Evolutionary conservation across 768 basidiomycete species (phyloP), one percentile per base, ranked within the genome.

Genomic region (Sistotremastrum suecicum): DNA sequence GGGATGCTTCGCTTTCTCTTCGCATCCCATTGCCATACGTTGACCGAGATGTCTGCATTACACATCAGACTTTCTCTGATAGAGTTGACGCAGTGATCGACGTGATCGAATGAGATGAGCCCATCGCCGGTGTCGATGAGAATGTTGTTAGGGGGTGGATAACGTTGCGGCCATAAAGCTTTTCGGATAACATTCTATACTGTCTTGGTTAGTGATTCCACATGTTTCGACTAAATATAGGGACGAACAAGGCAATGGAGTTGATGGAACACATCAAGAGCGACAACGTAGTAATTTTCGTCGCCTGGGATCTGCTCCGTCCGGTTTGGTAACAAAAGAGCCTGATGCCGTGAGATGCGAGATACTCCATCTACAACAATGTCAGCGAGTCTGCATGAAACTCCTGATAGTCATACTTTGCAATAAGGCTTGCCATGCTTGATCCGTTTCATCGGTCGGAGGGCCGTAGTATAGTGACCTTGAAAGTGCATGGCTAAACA

Each of bases 1-100:
- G 20, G 20, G 20, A 20, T 20, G 20, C 20, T 20, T 20, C 20
- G 20, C 20, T 20, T 20, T 20, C 20, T 20, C 1, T 50, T 39
- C 34, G 50, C 49, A 34, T 53, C 44, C 61, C 60, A 62, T 48
- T 56, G 54, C 60, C 58, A 60, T 6, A 57, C 51, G 34, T 54
- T 32, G 11, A 54, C 50, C 28, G 44, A 54, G 42, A 60, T 51
- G 44, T 60, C 57, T 4, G 50, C 52, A 2, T 51, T 51, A 39
- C 56, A 58, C 49, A 57, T 53, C 4, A 59, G 49, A 3, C 54
- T 51, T 39, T 59, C 54, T 8, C 57, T 46, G 33, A 61, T 51
- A 33, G 43, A 51, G 29, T 58, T 58, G 29, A 58, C 39, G 31
- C 60, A 60, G 39, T 61, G 59, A 40, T 46, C 43, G 12, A 50